These are phyloP conservation scores for Chaetomium sp. DNA, from an alignment of 2,329 filamentous ascomycete species.

Conservation along the genomic window DNA sequence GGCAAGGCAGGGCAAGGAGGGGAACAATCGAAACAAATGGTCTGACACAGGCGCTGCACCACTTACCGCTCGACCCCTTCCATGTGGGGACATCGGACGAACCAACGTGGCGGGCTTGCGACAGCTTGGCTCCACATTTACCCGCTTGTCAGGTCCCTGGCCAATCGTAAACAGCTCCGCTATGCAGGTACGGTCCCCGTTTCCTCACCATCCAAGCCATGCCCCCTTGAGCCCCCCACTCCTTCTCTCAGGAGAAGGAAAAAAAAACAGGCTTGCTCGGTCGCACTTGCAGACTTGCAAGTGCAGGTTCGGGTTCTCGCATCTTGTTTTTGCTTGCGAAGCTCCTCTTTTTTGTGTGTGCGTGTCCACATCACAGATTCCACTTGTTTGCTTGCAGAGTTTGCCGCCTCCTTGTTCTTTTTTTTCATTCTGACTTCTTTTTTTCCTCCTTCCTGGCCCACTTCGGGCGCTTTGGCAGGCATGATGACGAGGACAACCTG, in stretches of 20 bases:
- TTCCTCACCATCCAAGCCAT: no score
- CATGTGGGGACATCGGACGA: background rate
- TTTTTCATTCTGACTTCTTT: background rate
- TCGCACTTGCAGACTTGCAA: no score
- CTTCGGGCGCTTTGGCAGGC: no score
- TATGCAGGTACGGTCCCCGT: slow-evolving; percentile 16
- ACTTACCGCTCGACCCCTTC: slow-evolving; percentile 1
- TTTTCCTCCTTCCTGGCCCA: background rate
- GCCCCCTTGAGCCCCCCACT: background rate
- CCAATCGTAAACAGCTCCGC: slow-evolving; percentile 13
- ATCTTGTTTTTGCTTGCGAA: no score
- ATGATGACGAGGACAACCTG: no score
- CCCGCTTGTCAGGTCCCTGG: background rate
- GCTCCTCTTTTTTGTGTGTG: no score
- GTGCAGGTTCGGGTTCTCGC: no score
- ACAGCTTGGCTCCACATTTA: slow-evolving; percentile 2
- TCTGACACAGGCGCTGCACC: slow-evolving; percentile 8
- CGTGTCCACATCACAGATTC: no score
- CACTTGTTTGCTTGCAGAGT: no score
- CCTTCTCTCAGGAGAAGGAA: slow-evolving; percentile 11
- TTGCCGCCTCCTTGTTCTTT: no score
- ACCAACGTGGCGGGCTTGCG: slow-evolving; percentile 10
- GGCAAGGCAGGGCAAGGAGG: background rate
- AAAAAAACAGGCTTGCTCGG: no score
- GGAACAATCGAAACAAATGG: slow-evolving; percentile 4